Conservation (phyloP, 2,329 filamentous ascomycete genomes). For the Pseudocercospora musae region DNA sequence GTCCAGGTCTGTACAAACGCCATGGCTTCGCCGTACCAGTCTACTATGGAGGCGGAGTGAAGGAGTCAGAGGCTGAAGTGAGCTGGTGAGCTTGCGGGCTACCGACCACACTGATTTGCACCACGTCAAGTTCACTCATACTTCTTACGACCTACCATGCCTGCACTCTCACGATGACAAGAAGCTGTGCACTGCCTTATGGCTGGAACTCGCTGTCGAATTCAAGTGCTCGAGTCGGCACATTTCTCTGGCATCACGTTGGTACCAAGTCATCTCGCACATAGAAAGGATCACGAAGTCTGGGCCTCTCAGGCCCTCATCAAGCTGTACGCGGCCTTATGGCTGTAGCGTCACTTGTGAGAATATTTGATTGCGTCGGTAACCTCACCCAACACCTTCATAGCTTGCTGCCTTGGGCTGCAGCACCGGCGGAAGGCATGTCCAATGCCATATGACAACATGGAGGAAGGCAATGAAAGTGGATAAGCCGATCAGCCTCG, state of each 20-base stretch:
- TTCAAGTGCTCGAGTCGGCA: background rate
- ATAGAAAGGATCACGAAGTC: background rate
- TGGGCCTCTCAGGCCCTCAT: too few relatives aligned
- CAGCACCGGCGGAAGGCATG: too few relatives aligned
- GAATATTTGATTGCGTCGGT: too few relatives aligned
- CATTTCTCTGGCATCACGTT: background rate
- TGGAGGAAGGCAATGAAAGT: too few relatives aligned
- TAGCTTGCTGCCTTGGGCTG: too few relatives aligned
- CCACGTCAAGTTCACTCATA: background rate
- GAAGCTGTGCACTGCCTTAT: background rate
- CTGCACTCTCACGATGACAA: background rate
- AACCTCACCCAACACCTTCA: too few relatives aligned
- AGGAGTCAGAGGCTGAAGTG: background rate
- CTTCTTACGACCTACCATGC: background rate
- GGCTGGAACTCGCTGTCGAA: background rate
- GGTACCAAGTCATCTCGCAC: background rate
- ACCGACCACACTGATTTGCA: background rate
- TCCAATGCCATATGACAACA: too few relatives aligned
- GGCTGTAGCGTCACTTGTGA: too few relatives aligned
- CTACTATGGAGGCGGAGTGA: background rate
- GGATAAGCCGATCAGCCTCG: too few relatives aligned
- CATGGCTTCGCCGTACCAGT: background rate
- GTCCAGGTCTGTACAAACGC: background rate
- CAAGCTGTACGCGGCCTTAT: too few relatives aligned
- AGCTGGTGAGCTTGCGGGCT: background rate